A percentile compares a stretch with the other conserved stretches of the same genome.
Conservation (phyloP, 192 early-diverging fungal genomes). For the Podila minutissima region DNA sequence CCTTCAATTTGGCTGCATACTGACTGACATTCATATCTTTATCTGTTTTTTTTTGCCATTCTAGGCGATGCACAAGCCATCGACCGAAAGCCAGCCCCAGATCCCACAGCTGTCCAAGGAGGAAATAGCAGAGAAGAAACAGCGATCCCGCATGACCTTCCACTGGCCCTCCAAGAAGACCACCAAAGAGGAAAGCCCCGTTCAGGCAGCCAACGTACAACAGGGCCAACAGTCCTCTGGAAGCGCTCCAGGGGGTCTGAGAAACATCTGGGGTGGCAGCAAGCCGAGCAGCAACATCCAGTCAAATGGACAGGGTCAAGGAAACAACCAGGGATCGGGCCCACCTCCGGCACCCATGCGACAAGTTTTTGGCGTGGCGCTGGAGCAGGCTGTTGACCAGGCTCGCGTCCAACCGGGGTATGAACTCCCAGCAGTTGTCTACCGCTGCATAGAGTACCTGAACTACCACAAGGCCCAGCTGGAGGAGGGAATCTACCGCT, state of each 20-base stretch:
- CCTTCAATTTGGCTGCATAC: too few species aligned
- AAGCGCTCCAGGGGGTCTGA: background rate
- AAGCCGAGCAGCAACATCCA: background rate
- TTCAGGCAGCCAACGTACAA: background rate
- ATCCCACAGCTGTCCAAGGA: conserved; percentile 7
- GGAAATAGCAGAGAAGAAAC: conserved; percentile 38
- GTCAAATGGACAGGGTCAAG: background rate
- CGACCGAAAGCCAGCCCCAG: conserved; percentile 12
- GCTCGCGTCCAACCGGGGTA: conserved; percentile 81
- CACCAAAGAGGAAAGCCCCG: conserved; percentile 13
- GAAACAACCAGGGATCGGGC: background rate
- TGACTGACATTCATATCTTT: background rate
- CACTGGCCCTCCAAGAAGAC: conserved; percentile 36
- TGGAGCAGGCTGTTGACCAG: conserved; percentile 82
- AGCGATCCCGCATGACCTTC: conserved; percentile 48
- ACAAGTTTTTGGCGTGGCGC: conserved; percentile 85
- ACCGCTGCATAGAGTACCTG: conserved; percentile 95
- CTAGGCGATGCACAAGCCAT: background rate
- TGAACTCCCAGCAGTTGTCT: conserved; percentile 92
- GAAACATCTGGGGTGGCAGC: background rate
- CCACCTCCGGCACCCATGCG: conserved; percentile 13
- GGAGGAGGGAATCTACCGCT: conserved; percentile 96
- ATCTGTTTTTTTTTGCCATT: background rate
- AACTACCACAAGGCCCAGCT: conserved; percentile 87
- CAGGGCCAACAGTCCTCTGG: conserved; percentile 16